Base-by-base conservation (phyloP, 164 flowering plant species). In the Kingdonia uniflora region DNA sequence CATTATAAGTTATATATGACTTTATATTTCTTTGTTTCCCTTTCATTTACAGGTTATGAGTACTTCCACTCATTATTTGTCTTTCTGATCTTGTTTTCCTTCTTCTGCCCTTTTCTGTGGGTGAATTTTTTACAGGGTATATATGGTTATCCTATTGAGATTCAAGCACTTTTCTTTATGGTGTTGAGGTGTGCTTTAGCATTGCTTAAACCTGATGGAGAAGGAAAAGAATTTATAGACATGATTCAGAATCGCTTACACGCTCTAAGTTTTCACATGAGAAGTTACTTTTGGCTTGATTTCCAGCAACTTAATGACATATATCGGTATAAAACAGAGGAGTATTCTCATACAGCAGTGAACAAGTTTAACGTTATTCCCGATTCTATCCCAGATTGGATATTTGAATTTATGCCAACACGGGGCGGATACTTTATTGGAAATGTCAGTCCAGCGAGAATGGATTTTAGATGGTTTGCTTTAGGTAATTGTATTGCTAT, bases 341-440 rank as follows among this genome's bases (percentile, higher is more conserved):
- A 56, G 51, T 56, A 45, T 23, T 56, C 59, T 21, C 59, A 56
- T n/a, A 56, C 59, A 17, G 59, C 59, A 19, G 51, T 56, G 3
- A 56, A 56, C 25, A 56, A 56, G 42, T 56, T 56, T n/a, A 56
- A 56, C 22, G 59, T 56, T 11, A 56, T 45, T 5, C 59, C 59
- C 19, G 59, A 56, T 11, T 56, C 59, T 6, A 45, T 56, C n/a
- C 59, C 59, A 29, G 60, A 57, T 2, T 57, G 60, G 60, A 42
- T 57, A 3, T 56, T 57, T 23, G 60, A 57, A 15, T 57, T 57
- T 22, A 57, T 57, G 60, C 60, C 60, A 14, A 33, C 42, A 0
- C 24, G 44, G 11, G 60, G 60, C 5, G 60, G 60, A 0, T 57
- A 57, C 60, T 57, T 57, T n/a, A 22, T 57, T 14, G 60, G 60